Conservation (phyloP, 2,329 filamentous ascomycete species). For the Fusarium sp. region DNA sequence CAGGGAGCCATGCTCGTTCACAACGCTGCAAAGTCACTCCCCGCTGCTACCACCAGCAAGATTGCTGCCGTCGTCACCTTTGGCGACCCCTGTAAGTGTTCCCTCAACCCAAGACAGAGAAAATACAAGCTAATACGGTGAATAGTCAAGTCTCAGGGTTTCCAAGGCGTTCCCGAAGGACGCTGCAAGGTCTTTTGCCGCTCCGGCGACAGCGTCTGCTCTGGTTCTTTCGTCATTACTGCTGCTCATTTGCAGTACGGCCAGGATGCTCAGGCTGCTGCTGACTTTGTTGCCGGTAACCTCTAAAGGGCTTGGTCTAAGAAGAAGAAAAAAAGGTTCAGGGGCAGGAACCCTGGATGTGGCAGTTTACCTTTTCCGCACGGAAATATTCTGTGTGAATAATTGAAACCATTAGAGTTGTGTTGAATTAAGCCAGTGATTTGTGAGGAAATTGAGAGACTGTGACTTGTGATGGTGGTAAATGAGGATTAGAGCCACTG, state of each 20-base stretch:
- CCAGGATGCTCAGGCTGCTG: constrained; percentile 43
- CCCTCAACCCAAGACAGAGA: constrained; percentile 3
- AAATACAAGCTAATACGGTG: background rate
- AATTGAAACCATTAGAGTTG: background rate
- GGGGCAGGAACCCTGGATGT: constrained; percentile 4
- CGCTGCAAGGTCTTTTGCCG: constrained; percentile 46
- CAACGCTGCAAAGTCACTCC: constrained; percentile 51
- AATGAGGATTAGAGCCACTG: background rate
- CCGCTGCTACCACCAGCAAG: constrained; percentile 47
- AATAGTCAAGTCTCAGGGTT: constrained; percentile 35
- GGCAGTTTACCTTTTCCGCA: background rate
- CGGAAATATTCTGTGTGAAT: background rate
- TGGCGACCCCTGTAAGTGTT: constrained; percentile 43
- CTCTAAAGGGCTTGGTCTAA: constrained; percentile 13
- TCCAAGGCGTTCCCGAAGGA: constrained; percentile 34
- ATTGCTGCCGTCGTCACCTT: constrained; percentile 46
- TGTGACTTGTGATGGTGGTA: background rate
- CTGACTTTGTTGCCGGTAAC: constrained; percentile 41
- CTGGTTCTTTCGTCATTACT: constrained; percentile 42
- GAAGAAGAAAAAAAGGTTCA: background rate
- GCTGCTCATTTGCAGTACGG: constrained; percentile 43
- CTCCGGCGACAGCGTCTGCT: constrained; percentile 46
- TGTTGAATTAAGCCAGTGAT: background rate
- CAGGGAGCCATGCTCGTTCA: constrained; percentile 53
- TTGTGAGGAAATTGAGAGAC: background rate